A percentile compares a stretch with the other conserved stretches of the same genome.
Conservation (phyloP, 495 filamentous ascomycete genomes). For the Penicillium atrosanguineum region DNA sequence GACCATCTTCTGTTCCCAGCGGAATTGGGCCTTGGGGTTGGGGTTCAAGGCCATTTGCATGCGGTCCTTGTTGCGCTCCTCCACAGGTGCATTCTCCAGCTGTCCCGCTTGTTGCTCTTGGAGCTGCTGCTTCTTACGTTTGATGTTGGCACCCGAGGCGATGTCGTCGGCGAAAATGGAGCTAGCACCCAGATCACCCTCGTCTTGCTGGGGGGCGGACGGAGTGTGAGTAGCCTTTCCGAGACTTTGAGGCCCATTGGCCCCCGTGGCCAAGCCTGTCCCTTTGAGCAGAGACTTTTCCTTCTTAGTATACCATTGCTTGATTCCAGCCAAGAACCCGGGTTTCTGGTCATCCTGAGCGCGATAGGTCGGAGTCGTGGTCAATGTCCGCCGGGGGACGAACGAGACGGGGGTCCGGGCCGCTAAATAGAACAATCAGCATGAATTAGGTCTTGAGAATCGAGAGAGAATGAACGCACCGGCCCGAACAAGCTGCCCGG, state of each 20-base stretch:
- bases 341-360: slow-evolving; percentile 23
- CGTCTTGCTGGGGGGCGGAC: slow-evolving; percentile 30
- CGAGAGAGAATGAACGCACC: slow-evolving; percentile 22
- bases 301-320: slow-evolving; percentile 14
- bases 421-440: slow-evolving; percentile 10
- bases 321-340: slow-evolving; percentile 26
- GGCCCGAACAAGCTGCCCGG: slow-evolving; percentile 42
- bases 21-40: slow-evolving; percentile 57
- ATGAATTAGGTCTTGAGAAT: not conserved
- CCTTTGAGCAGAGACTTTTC: slow-evolving; percentile 27
- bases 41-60: slow-evolving; percentile 65
- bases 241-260: too few species aligned
- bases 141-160: slow-evolving; percentile 32
- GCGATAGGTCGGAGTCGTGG: slow-evolving; percentile 31
- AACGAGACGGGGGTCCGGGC: slow-evolving; percentile 38
- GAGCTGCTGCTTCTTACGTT: slow-evolving; percentile 17
- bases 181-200: slow-evolving; percentile 35
- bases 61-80: slow-evolving; percentile 44
- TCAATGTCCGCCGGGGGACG: slow-evolving; percentile 42
- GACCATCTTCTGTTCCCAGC: slow-evolving; percentile 82
- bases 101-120: slow-evolving; percentile 2
- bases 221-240: slow-evolving; percentile 26
- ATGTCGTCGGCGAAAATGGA: slow-evolving; percentile 47
- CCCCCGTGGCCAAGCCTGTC: too few species aligned
- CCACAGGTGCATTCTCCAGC: slow-evolving; percentile 13